Conservation (phyloP, 2,329 filamentous ascomycete species). For the Xylaria sp. region DNA sequence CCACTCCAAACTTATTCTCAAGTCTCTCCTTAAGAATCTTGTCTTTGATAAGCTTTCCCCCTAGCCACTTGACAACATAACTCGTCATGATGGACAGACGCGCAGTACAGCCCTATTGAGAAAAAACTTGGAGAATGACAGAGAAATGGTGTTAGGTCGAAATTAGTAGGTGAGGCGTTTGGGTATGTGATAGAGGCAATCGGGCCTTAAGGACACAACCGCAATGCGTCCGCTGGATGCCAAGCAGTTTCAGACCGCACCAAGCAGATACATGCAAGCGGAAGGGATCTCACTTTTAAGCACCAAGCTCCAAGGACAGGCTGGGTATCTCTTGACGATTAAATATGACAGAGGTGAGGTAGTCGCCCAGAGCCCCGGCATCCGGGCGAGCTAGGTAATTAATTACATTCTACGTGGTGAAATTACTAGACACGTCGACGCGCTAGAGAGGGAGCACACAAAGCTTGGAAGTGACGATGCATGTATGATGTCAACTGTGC, state of each 20-base stretch:
- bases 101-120: not conserved
- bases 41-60: constrained; percentile 27
- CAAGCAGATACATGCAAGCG: not conserved
- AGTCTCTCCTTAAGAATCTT: constrained; percentile 31
- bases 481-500: constrained; percentile 17
- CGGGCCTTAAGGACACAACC: not conserved
- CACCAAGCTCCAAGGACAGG: not conserved
- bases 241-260: constrained; percentile 10
- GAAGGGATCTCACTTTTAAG: not conserved
- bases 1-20: constrained; percentile 28
- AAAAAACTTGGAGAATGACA: not conserved
- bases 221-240: not conserved
- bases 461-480: constrained; percentile 19
- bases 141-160: not conserved
- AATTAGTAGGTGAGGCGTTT: not conserved
- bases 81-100: constrained; percentile 16
- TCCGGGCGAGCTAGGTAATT: too few species aligned
- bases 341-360: too few species aligned
- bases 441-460: not conserved
- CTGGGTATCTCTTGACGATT: not conserved
- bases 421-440: constrained; percentile 13
- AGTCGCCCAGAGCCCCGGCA: not conserved
- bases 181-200: not conserved
- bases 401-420: too few species aligned
- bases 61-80: constrained; percentile 26